Base-by-base conservation (phyloP, 352 stramenopile species). In the Globisporangium megalacanthum region DNA sequence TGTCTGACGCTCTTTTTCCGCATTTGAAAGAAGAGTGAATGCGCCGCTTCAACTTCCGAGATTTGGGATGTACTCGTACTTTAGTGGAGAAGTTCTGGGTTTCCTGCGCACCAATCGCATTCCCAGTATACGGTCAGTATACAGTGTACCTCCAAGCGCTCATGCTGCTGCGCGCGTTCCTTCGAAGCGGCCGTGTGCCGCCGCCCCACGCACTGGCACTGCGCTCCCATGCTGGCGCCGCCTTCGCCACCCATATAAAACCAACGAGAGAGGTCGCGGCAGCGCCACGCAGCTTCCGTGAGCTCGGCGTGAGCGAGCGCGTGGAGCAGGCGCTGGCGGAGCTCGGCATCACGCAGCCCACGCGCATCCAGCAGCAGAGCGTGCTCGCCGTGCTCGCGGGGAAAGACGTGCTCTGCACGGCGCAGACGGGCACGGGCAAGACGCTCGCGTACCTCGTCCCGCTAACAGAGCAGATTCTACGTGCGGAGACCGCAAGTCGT, bases 401-500 rank as follows among this genome's bases (percentile, higher is more conserved):
- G 10, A 67, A 83, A 41, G 60, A 65, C 39, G 60, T 56, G 54
- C 54, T 89, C n/a, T 87, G 77, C 55, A 65, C 77, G 13, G 79
- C 77, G 11, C 77, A 86, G 50, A 89, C 79, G 4, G 79, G 79
- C 13, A 89, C 77, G 3, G 79, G 79, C 54, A 89, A 89, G 65
- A 89, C 79, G 19, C 57, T 89, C 33, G 73, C 76, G 35, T 89
- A 87, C 48, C 57, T 89, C n/a, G 54, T 83, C 10, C 79, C 79
- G 0, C 49, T 86, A 0, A 59, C 86, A 20, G 77, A 88, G 60
- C 64, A 84, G 50, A 56, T 88, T 6, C 44, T 83, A 13, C 69
- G 77, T 6, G 57, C 67, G 8, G 77, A 88, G 42, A 58, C 54
- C 35, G 52, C 58, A 31, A 42, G 52, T 41, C 57, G 47, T 4